phyloP scores from a whole-genome alignment of 768 basidiomycete genomes.

The Dioszegia crocea region DNA sequence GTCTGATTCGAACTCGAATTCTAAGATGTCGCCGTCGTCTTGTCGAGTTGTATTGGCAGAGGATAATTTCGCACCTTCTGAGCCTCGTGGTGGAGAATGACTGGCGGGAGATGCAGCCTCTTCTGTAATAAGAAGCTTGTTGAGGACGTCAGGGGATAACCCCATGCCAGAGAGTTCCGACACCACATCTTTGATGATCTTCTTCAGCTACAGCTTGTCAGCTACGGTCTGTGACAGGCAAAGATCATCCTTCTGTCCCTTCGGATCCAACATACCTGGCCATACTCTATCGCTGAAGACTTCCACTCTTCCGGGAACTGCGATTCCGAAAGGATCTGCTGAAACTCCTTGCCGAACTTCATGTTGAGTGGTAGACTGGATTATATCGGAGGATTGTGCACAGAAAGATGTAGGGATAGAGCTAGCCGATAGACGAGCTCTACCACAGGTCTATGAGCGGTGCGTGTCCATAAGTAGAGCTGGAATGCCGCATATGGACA shows the following conservation, averaged over 20 bases:
- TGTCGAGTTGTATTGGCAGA: background rate
- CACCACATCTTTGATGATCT: slow-evolving; percentile 77
- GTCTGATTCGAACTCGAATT: slow-evolving; percentile 42
- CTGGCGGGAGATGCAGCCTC: slow-evolving; percentile 1
- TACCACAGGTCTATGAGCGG: background rate
- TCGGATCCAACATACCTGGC: slow-evolving; percentile 59
- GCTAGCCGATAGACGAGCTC: too few relatives aligned
- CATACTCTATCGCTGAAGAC: slow-evolving; percentile 76
- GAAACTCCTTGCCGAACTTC: slow-evolving; percentile 53
- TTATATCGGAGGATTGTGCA: background rate
- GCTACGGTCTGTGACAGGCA: background rate
- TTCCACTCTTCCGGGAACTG: slow-evolving; percentile 72
- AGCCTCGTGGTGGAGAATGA: background rate
- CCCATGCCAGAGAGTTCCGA: slow-evolving; percentile 71
- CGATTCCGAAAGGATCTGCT: slow-evolving; percentile 48
- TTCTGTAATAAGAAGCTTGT: slow-evolving; percentile 51
- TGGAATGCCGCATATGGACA: too few relatives aligned
- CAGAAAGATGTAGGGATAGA: background rate
- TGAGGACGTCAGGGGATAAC: slow-evolving; percentile 53
- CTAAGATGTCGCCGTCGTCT: slow-evolving; percentile 33
- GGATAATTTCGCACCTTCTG: background rate
- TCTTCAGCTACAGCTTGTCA: slow-evolving; percentile 65
- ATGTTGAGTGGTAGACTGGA: slow-evolving; percentile 19
- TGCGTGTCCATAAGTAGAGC: too few relatives aligned
- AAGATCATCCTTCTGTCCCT: too few relatives aligned